Evolutionary conservation across 2,329 filamentous ascomycete genomes (phyloP), one percentile per base, ranked within the genome.

Genomic region (Penicillium vulpinum): DNA sequence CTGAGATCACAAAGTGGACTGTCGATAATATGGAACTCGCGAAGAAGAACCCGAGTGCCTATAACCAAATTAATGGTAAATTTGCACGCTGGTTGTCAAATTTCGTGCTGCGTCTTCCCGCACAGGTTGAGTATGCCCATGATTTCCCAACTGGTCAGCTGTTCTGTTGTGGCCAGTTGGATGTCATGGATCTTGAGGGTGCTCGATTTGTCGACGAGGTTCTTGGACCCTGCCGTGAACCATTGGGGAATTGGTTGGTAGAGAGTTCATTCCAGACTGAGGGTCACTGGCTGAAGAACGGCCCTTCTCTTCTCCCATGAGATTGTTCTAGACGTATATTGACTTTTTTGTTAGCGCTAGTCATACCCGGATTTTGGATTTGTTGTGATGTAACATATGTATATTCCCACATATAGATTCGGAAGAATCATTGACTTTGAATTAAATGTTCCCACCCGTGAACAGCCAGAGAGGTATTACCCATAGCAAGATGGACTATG

Each of bases 1-100:
- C 68, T 0, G 70, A 74, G 29, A 67, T 77, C 22, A 75, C 70
- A 1, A 61, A 70, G 41, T 78, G 74, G 74, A 70, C 67, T 0
- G 66, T 75, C 46, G 62, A 70, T 8, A 60, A 63, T 15, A 45
- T 56, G 15, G 41, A 39, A 6, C 54, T 60, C 15, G 49, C 50
- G 6, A 36, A 55, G 24, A 26, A 26, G 16, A 11, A 54, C 10
- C 56, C 48, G 1, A 44, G 4, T 8, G 5, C 24, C 6, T 57
- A 60, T 21, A 52, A 55, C 16, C 8, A 43, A 16, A 45, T 66
- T 4, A 59, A 62, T 29, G 60, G 61, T 28, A 46, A 57, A 5
- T 70, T 77, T 40, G 73, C 71, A 0, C 39, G 35, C 8, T 77
- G 74, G 74, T 46, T 77, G 47, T 64, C 73, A 5, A 64, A 74